Conservation (phyloP, 2,329 filamentous ascomycete genomes). For the Hypomyces rosellus region DNA sequence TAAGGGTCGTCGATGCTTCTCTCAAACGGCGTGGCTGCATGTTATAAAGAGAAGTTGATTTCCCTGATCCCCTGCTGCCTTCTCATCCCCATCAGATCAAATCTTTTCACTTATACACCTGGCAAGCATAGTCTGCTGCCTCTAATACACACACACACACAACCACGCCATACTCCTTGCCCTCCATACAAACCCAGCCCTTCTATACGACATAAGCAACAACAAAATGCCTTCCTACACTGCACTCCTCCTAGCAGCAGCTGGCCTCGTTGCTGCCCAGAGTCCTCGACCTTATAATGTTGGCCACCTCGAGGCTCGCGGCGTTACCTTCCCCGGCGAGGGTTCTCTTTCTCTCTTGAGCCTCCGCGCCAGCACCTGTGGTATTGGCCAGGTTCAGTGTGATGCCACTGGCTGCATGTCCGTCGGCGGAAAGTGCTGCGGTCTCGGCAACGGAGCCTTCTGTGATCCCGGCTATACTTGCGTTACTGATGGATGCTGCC, state of each 20-base stretch:
- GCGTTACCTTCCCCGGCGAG: constrained; percentile 7
- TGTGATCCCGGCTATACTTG: constrained; percentile 11
- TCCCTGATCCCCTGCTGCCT: neutral
- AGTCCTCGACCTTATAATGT: constrained; percentile 2
- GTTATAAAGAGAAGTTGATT: neutral
- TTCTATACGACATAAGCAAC: neutral
- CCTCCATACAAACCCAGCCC: neutral
- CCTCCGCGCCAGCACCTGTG: constrained; percentile 16
- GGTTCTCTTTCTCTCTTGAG: constrained; percentile 14
- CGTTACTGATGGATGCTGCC: constrained; percentile 24
- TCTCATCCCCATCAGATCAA: neutral
- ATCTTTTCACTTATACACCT: neutral
- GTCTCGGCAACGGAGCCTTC: constrained; percentile 8
- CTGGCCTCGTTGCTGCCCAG: constrained; percentile 19
- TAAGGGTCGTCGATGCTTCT: neutral
- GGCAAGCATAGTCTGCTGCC: neutral
- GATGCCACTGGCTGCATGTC: constrained; percentile 26
- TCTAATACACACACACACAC: neutral
- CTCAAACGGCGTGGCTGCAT: neutral
- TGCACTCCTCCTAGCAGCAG: constrained; percentile 20
- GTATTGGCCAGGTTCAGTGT: constrained; percentile 18
- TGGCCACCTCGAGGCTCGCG: constrained; percentile 6
- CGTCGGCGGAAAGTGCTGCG: constrained; percentile 23
- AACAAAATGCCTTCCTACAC: constrained; percentile 20
- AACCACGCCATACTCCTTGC: constrained; percentile 12